These are phyloP conservation scores for Colletotrichum agaves DNA, from an alignment of 2,329 filamentous ascomycete genomes.

Conservation along the genomic window DNA sequence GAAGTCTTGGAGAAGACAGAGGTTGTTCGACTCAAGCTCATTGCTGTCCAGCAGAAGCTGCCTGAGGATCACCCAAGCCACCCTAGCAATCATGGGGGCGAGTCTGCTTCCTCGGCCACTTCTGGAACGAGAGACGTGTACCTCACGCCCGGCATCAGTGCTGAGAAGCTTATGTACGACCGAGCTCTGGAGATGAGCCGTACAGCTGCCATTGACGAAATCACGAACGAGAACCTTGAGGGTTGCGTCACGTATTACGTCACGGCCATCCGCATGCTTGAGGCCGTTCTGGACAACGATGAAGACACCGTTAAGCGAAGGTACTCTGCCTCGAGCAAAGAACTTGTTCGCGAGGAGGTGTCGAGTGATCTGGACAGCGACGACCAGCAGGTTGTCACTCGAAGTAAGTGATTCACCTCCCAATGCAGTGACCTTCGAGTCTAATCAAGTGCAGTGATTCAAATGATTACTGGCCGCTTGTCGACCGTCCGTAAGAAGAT, in stretches of 20 bases:
- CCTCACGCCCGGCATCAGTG: conserved; percentile 88
- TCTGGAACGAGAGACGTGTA: conserved; percentile 81
- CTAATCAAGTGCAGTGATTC: conserved; percentile 62
- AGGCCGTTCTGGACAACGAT: conserved; percentile 90
- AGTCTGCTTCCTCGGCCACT: conserved; percentile 66
- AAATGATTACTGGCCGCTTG: conserved; percentile 70
- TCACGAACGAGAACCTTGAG: conserved; percentile 86
- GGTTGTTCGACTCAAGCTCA: conserved; percentile 86
- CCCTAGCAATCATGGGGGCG: conserved; percentile 77
- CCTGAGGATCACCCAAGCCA: conserved; percentile 88
- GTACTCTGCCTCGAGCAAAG: conserved; percentile 52
- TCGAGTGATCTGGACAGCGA: conserved; percentile 69
- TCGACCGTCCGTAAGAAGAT: conserved; percentile 68
- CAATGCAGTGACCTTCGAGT: not conserved
- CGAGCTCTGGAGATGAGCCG: conserved; percentile 97
- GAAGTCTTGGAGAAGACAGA: conserved; percentile 97
- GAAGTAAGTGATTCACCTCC: conserved; percentile 64
- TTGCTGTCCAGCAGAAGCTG: conserved; percentile 85
- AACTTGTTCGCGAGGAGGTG: conserved; percentile 53
- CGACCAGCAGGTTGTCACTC: conserved; percentile 78
- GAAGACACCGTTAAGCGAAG: conserved; percentile 62
- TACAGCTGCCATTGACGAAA: conserved; percentile 92
- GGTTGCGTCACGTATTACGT: conserved; percentile 94
- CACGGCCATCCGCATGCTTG: conserved; percentile 93
- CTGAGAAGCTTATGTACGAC: conserved; percentile 98